Base-by-base conservation (phyloP, 805 yeast genomes). In the Metschnikowia santaceciliae region DNA sequence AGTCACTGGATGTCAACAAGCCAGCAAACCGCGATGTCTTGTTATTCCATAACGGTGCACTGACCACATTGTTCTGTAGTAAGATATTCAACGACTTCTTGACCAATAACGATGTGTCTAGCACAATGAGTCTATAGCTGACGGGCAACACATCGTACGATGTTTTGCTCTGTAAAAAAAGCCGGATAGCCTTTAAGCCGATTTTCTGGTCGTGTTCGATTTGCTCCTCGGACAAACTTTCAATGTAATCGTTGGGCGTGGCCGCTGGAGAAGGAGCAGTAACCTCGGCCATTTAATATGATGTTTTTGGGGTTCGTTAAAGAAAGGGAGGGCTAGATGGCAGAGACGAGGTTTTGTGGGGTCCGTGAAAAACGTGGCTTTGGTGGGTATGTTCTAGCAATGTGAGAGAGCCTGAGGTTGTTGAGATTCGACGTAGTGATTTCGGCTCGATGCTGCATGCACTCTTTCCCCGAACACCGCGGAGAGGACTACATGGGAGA, bases 141-240 rank as follows among this genome's bases (percentile, higher is more conserved):
- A 94, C 98, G 2, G 99, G 99, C 39, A 94, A 76, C 20, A 94
- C 99, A 63, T 94, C 99, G 67, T 94, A 94, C 1, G 97, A 90
- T 0, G 96, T 91, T 66, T 92, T 92, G 45, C 94, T 84, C 62
- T 89, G 86, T 40, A 94, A 73, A 62, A 94, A 94, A 32, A 82
- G 72, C 44, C 97, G 75, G 53, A 94, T 94, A 17, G 96, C 90
- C 58, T 82, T 81, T 52, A 90, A 78, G 0, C 94, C 96, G n/a
- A 79, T 69, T 53, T 75, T 76, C 64, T 90, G 96, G 61, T 86
- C 90, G 51, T 75, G 74, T 50, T 76, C 75, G 38, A 74, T 66
- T 54, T 74, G 77, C 50, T 72, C 76, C 3, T 64, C 63, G 1
- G 74, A 60, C 50, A 74, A 64, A 54, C 74, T 70, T 49, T 68